Percentiles rank a stretch among this genome's conserved stretches.
phyloP scores from a whole-genome alignment of 2,329 filamentous ascomycete species.

The Coniochaeta sp. region DNA sequence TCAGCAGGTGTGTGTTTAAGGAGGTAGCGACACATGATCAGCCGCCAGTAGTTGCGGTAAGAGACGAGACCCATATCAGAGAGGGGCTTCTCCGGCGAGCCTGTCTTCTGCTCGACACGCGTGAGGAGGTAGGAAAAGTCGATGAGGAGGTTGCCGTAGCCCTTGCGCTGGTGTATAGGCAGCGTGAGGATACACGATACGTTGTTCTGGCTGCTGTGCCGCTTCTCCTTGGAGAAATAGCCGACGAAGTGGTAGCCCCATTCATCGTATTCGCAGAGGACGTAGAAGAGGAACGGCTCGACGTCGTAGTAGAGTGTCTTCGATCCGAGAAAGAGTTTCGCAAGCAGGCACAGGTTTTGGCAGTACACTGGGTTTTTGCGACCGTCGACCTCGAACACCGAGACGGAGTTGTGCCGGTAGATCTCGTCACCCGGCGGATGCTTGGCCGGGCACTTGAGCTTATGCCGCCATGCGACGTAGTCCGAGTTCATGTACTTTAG shows the following conservation, averaged over 20 bases:
- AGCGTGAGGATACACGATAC: conserved; percentile 95
- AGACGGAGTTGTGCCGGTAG: conserved; percentile 83
- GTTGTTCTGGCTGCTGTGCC: conserved; percentile 90
- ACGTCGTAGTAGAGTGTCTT: conserved; percentile 99
- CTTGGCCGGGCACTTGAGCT: conserved; percentile 92
- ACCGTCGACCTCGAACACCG: conserved; percentile 96
- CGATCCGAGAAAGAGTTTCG: conserved; percentile 95
- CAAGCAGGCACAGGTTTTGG: conserved; percentile 91
- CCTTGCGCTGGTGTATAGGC: conserved; percentile 93
- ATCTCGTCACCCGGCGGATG: conserved; percentile 97
- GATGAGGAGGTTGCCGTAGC: conserved; percentile 92
- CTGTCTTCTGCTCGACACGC: conserved; percentile 84
- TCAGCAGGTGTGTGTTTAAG: conserved; percentile 44
- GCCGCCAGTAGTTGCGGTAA: conserved; percentile 94
- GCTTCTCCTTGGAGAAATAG: conserved; percentile 99
- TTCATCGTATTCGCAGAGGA: conserved; percentile 90
- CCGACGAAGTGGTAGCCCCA: conserved; percentile 93
- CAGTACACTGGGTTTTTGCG: conserved; percentile 98
- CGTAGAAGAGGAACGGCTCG: conserved; percentile 94
- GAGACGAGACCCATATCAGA: conserved; percentile 98
- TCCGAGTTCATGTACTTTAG: conserved; percentile 99
- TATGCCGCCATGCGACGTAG: conserved; percentile 96
- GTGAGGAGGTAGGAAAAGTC: conserved; percentile 98
- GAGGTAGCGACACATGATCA: conserved; percentile 80
- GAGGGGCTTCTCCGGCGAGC: conserved; percentile 92